These are phyloP conservation scores for Sclerotinia minor DNA, from an alignment of 2,329 filamentous ascomycete genomes.

Conservation along the genomic window DNA sequence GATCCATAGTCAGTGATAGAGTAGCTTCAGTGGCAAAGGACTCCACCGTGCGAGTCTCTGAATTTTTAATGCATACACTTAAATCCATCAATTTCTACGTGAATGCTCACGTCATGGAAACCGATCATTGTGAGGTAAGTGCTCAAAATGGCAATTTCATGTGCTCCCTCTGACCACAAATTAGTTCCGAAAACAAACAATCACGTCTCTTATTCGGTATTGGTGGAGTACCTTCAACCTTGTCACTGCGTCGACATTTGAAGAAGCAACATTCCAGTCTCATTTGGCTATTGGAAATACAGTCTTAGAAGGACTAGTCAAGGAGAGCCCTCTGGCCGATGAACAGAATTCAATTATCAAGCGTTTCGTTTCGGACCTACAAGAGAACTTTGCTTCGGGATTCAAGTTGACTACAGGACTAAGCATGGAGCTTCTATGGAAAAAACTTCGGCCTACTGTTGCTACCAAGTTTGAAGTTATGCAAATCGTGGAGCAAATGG, in stretches of 20 bases:
- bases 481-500: constrained; percentile 52
- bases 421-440: constrained; percentile 80
- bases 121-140: constrained; percentile 39
- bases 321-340: background rate
- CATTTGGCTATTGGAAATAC: constrained; percentile 51
- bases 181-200: constrained; percentile 42
- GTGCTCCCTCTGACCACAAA: background rate
- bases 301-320: constrained; percentile 23
- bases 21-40: constrained; percentile 60
- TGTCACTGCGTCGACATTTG: constrained; percentile 50
- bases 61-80: constrained; percentile 52
- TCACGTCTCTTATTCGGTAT: constrained; percentile 52
- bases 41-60: constrained; percentile 55
- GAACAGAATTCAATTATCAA: constrained; percentile 24
- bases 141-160: background rate
- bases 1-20: constrained; percentile 56
- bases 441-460: constrained; percentile 63
- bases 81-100: constrained; percentile 49
- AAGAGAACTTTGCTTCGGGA: constrained; percentile 62
- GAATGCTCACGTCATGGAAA: constrained; percentile 36
- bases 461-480: constrained; percentile 51
- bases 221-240: constrained; percentile 56
- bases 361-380: constrained; percentile 45
- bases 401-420: constrained; percentile 75
- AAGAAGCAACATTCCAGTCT: constrained; percentile 65